These are phyloP conservation scores for Geopyxis carbonaria DNA, from an alignment of 495 filamentous ascomycete genomes.

Conservation along the genomic window DNA sequence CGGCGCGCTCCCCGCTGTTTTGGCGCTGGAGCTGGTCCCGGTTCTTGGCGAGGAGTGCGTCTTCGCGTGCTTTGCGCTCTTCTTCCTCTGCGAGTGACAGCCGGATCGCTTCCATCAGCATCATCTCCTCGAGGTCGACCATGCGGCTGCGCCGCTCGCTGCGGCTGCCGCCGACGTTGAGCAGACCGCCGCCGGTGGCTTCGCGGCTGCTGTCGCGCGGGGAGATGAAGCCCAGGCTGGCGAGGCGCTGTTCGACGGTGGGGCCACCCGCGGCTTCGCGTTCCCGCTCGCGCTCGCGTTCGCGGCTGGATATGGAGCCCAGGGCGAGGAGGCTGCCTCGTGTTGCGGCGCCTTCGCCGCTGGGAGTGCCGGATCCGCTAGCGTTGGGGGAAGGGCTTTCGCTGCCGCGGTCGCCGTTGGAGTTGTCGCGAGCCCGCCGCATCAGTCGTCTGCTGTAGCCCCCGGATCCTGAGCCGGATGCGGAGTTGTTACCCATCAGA, in stretches of 20 bases:
- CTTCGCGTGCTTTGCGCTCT: slow-evolving; percentile 62
- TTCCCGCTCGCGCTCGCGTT: background rate
- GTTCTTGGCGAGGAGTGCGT: slow-evolving; percentile 45
- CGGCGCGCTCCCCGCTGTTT: slow-evolving; percentile 11
- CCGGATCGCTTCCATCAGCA: slow-evolving; percentile 93
- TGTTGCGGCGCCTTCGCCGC: slow-evolving; percentile 3
- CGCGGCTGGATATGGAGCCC: slow-evolving; percentile 3
- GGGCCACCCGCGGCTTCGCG: background rate
- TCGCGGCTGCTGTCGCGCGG: background rate
- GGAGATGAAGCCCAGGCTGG: slow-evolving; percentile 15
- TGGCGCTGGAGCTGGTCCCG: slow-evolving; percentile 10
- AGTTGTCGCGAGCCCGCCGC: slow-evolving; percentile 11
- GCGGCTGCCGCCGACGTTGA: slow-evolving; percentile 12
- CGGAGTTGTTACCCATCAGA: slow-evolving; percentile 49
- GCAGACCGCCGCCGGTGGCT: slow-evolving; percentile 9
- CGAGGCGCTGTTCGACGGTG: slow-evolving; percentile 7
- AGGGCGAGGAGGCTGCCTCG: background rate
- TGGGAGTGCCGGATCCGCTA: slow-evolving; percentile 11
- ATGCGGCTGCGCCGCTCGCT: slow-evolving; percentile 44
- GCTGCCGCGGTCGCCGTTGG: slow-evolving; percentile 18
- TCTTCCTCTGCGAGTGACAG: slow-evolving; percentile 80
- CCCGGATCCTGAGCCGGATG: slow-evolving; percentile 28
- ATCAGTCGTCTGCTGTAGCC: slow-evolving; percentile 16
- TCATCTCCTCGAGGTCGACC: slow-evolving; percentile 89
- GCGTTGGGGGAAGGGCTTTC: slow-evolving; percentile 20